Evolutionary conservation across 2,329 filamentous ascomycete species (phyloP).

Genomic region (Polychaeton citri): DNA sequence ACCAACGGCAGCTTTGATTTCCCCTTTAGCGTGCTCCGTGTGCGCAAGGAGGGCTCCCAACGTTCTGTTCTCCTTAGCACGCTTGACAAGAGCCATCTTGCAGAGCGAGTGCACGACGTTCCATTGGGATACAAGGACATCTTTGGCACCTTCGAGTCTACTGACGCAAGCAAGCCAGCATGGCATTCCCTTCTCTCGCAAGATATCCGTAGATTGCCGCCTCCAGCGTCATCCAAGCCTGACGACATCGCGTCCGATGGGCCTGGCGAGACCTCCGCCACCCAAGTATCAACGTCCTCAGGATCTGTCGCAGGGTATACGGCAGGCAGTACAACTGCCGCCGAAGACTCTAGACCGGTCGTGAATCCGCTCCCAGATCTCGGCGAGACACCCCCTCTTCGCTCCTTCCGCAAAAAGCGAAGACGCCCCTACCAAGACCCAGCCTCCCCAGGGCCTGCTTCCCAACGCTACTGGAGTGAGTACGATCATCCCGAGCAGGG

Average conservation of each 20-base stretch:
- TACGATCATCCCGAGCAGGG: conserved; percentile 65
- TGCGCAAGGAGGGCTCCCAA: conserved; percentile 34
- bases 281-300: conserved; percentile 23
- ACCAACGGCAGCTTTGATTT: conserved; percentile 29
- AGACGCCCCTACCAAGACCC: conserved; percentile 20
- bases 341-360: conserved; percentile 18
- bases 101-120: conserved; percentile 40
- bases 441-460: conserved; percentile 11
- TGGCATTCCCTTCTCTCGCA: conserved; percentile 35
- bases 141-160: conserved; percentile 33
- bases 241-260: conserved; percentile 7
- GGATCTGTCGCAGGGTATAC: conserved; percentile 24
- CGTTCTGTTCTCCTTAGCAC: conserved; percentile 26
- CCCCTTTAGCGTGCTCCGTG: conserved; percentile 38
- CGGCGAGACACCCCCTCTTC: conserved; percentile 25
- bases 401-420: conserved; percentile 31
- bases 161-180: conserved; percentile 31
- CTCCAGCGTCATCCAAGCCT: conserved; percentile 17
- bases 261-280: conserved; percentile 11
- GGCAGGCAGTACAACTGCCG: conserved; percentile 17
- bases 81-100: conserved; percentile 35
- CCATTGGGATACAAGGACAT: conserved; percentile 41
- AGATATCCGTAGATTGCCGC: conserved; percentile 41
- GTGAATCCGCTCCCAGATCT: conserved; percentile 23
- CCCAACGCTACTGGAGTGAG: conserved; percentile 62